Conservation (phyloP, 78 protist species). For the Chrysochromulina tobinii region DNA sequence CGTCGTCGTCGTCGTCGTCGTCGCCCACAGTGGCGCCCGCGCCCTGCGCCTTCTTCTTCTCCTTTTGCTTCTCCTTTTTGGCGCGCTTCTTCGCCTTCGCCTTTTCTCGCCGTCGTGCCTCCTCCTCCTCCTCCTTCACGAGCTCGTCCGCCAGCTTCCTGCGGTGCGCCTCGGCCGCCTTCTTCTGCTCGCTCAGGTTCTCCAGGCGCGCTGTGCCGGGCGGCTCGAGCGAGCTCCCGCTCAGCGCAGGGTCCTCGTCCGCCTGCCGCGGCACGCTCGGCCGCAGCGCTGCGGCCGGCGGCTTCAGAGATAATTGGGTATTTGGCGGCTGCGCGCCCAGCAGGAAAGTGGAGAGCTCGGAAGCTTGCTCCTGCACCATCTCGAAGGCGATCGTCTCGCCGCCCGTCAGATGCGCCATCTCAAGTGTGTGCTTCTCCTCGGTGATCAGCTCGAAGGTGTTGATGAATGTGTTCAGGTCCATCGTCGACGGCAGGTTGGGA, state of each 20-base stretch:
- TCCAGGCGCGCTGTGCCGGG: not conserved
- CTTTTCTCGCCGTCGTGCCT: not conserved
- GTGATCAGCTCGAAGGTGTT: conserved; percentile 22
- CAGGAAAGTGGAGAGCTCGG: not conserved
- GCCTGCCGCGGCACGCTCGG: not conserved
- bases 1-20: not conserved
- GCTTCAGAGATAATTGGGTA: not conserved
- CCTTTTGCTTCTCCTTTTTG: not conserved
- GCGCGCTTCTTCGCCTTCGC: not conserved
- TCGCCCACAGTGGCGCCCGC: not conserved
- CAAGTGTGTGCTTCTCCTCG: not conserved
- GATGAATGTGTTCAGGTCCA: not conserved
- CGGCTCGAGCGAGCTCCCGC: not conserved
- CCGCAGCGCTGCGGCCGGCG: not conserved
- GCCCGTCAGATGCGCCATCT: not conserved
- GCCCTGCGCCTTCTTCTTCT: not conserved
- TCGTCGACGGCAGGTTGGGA: not conserved
- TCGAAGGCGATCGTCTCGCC: conserved; percentile 15
- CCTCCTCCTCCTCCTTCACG: not conserved
- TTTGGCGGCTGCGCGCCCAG: not conserved
- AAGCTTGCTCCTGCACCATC: not conserved
- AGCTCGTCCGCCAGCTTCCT: not conserved
- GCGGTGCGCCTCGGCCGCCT: not conserved
- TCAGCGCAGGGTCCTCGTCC: not conserved
- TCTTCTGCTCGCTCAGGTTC: not conserved